phyloP scores from a whole-genome alignment of 306 rosid species.

The Fragaria iinumae region DNA sequence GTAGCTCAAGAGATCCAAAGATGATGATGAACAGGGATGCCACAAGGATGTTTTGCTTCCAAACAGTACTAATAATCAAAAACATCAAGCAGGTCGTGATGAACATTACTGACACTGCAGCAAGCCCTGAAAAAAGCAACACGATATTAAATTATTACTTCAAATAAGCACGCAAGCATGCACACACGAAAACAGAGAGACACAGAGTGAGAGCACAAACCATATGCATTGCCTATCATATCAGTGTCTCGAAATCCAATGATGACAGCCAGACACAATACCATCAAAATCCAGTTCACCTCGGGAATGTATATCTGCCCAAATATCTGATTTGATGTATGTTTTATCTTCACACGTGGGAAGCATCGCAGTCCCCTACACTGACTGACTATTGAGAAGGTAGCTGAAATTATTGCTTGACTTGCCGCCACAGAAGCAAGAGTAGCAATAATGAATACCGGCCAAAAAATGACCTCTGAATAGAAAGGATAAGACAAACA shows the following conservation, averaged over 20 bases:
- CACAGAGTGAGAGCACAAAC: constrained; percentile 10
- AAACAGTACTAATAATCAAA: constrained; percentile 22
- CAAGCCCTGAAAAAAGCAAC: constrained; percentile 31
- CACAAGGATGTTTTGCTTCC: constrained; percentile 22
- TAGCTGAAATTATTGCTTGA: constrained; percentile 36
- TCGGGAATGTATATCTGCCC: constrained; percentile 36
- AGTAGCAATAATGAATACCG: constrained; percentile 27
- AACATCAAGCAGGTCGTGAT: constrained; percentile 36
- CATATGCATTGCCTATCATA: constrained; percentile 30
- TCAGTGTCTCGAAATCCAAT: constrained; percentile 35
- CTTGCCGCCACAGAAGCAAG: constrained; percentile 40
- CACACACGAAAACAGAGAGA: neutral
- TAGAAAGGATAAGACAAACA: neutral
- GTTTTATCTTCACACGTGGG: constrained; percentile 31
- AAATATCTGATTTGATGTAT: constrained; percentile 29
- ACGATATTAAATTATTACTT: neutral
- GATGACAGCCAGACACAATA: constrained; percentile 27
- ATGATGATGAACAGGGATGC: constrained; percentile 17
- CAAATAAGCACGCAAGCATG: neutral
- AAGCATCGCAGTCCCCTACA: constrained; percentile 31
- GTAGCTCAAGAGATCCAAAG: constrained; percentile 33
- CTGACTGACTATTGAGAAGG: constrained; percentile 36
- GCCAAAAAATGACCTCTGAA: constrained; percentile 31
- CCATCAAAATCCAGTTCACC: constrained; percentile 33
- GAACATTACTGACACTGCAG: constrained; percentile 33